Base-by-base conservation (phyloP, 345 rosid genomes). In the Melaleuca alternifolia region DNA sequence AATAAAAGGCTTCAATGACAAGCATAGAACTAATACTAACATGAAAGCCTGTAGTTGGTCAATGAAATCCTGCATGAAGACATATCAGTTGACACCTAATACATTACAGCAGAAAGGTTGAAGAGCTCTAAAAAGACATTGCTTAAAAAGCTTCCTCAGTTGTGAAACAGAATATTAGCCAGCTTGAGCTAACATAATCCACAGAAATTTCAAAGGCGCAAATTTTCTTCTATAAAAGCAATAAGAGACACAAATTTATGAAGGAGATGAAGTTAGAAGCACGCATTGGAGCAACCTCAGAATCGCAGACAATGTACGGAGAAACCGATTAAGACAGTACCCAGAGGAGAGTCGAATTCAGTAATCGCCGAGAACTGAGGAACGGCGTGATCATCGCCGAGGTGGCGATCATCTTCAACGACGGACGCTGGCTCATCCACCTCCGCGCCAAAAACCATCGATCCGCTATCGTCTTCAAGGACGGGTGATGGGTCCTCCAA, bases 261-360 rank as follows among this genome's bases (percentile, higher is more conserved):
- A 41, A 71, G 79, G 13, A 37, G 24, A 71, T 16, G 48, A 71
- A 71, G 79, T 37, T 18, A 71, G 48, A 71, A 71, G 11, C 28
- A 54, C 18, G 21, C 37, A 20, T 50, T 28, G 53, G 48, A 62
- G 11, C 21, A 30, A 62, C 11, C 52, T 21, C 59, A 41, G 44
- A 52, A n/a, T 44, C 18, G 46, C 33, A 82, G 44, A n/a, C 2
- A 37, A 41, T 30, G 30, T 4, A 85, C 18, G 50, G 50, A 85
- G 46, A 44, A 48, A 48, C 41, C 21, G 26, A 71, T 28, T 26
- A n/a, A n/a, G 75, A 46, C 83, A 50, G 10, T 84, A 89, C 88
- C 85, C 16, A 48, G 90, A 88, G 96, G 90, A 89, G 94, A 92
- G 90, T 92, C 94, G 50, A 93, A 95, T 94, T 93, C 94, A 6